Base-by-base conservation (phyloP, 2,329 filamentous ascomycete genomes). In the Fusarium robinianum region DNA sequence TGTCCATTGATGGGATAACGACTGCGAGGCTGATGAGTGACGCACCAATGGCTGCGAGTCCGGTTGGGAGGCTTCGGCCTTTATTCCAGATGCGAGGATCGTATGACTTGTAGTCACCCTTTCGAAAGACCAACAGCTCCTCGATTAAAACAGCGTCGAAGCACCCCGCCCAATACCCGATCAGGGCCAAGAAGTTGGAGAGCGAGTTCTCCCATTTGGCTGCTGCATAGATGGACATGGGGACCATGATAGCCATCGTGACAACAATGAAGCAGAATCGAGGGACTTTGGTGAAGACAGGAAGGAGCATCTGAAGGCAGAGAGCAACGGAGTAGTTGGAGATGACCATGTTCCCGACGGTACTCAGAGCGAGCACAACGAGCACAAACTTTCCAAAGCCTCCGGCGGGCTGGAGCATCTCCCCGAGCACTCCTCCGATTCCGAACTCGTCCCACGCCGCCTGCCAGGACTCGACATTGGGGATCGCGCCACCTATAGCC, bases 141-240 rank as follows among this genome's bases (percentile, higher is more conserved):
- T 64, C 61, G 18, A 74, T 53, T 3, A 75, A 43, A 8, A 74
- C 61, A 3, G 67, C 71, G 17, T 73, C 60, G 41, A 75, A 76
- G 16, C 70, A 72, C 3, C 70, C 70, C 1, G 64, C 66, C 73
- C 73, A 76, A 53, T 76, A 76, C 24, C 70, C 72, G 41, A 75
- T 75, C 17, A 76, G 51, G 0, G 66, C 61, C 6, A 76, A 57
- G 30, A 76, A 73, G 41, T 75, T 74, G 37, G 70, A 64, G 8
- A 76, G 64, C 7, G 65, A 73, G 16, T 62, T 51, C 33, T 68
- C 69, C 59, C 73, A 76, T 32, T 70, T 57, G n/a, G 46, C 55
- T 12, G 72, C 67, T 3, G 75, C 69, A 48, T 73, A 64, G 14
- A 75, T 58, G 8, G 65, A 68, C 17, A 68, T 69, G 18, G 71